Evolutionary conservation across 805 yeast genomes (phyloP).

Genomic region (Candida ficus): DNA sequence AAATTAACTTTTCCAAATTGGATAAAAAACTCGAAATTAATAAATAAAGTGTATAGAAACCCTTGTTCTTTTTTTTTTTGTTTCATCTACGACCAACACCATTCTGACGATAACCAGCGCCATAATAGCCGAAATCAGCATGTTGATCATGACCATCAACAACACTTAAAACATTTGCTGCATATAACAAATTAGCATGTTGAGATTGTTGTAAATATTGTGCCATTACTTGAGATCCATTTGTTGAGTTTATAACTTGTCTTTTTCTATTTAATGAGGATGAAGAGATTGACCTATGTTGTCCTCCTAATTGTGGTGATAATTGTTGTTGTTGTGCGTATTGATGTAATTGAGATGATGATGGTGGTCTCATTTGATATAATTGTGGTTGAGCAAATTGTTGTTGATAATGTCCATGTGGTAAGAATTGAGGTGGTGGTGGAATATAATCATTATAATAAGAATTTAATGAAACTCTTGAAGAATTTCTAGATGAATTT

Average conservation of each 20-base stretch:
- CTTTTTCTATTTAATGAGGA: not conserved
- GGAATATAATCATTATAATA: slow-evolving; percentile 7
- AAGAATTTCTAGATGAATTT: slow-evolving; percentile 14
- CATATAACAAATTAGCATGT: slow-evolving; percentile 51
- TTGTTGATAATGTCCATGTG: not conserved
- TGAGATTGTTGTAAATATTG: slow-evolving; percentile 72
- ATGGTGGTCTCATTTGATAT: not conserved
- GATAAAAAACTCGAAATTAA: too few species aligned
- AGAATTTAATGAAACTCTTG: slow-evolving; percentile 17
- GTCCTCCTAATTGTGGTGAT: slow-evolving; percentile 3
- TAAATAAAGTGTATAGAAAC: too few species aligned
- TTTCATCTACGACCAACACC: too few species aligned
- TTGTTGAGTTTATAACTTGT: slow-evolving; percentile 17
- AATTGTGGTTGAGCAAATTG: slow-evolving; percentile 5
- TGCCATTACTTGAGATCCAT: slow-evolving; percentile 75
- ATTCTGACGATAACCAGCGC: slow-evolving; percentile 2
- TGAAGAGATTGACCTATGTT: not conserved
- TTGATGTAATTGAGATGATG: not conserved
- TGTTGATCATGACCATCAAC: slow-evolving; percentile 25
- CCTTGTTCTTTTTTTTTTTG: too few species aligned
- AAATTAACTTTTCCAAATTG: too few species aligned
- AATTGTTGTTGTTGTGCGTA: slow-evolving; percentile 10
- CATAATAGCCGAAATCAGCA: slow-evolving; percentile 2
- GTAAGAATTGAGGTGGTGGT: slow-evolving; percentile 4
- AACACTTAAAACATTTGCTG: slow-evolving; percentile 48